These are phyloP conservation scores for Penicillium sclerotiorum DNA, from an alignment of 2,329 filamentous ascomycete genomes.

Conservation along the genomic window DNA sequence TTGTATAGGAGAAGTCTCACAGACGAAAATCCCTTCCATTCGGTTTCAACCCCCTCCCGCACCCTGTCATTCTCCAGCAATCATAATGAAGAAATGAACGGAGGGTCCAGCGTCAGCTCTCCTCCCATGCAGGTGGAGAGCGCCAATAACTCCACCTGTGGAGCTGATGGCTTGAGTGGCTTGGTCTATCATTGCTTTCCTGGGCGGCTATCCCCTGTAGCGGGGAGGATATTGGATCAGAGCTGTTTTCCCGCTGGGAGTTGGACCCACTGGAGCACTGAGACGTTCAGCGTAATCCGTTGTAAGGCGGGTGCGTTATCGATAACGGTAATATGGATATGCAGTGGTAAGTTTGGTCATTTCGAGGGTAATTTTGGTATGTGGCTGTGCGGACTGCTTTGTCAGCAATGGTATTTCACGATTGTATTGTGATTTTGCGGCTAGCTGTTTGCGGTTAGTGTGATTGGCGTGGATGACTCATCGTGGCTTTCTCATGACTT, in stretches of 20 bases:
- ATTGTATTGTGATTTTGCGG: background rate
- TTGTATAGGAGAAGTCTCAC: background rate
- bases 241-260: too few relatives aligned
- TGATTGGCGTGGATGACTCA: background rate
- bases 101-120: background rate
- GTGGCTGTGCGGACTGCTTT: slow-evolving; percentile 3
- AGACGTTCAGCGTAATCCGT: slow-evolving; percentile 4
- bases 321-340: slow-evolving; percentile 1
- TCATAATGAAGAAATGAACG: background rate
- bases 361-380: slow-evolving; percentile 1
- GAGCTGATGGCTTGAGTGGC: background rate
- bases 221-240: background rate
- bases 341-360: too few relatives aligned
- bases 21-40: too few relatives aligned
- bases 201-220: background rate
- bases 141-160: background rate
- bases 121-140: background rate
- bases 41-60: background rate
- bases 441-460: background rate
- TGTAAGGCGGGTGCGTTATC: slow-evolving; percentile 5
- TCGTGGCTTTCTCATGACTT: background rate
- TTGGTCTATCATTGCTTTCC: background rate
- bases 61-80: background rate
- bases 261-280: background rate
- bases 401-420: background rate